Conservation (phyloP, 2,329 filamentous ascomycete genomes). For the Colletotrichum orbiculare region DNA sequence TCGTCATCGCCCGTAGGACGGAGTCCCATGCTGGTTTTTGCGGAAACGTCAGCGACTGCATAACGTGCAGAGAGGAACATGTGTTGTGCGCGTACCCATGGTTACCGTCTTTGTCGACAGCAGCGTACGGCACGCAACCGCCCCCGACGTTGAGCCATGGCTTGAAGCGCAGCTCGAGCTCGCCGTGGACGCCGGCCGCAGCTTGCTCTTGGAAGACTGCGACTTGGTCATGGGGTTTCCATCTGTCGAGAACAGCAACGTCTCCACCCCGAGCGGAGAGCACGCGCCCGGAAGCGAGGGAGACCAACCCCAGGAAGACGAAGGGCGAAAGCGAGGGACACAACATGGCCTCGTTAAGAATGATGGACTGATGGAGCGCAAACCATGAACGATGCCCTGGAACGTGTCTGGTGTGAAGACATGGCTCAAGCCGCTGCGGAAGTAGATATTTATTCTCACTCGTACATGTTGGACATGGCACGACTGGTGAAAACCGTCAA, state of each 20-base stretch:
- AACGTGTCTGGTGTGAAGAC: too few relatives aligned
- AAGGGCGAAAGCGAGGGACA: constrained; percentile 5
- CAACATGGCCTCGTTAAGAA: background rate
- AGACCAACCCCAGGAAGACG: background rate
- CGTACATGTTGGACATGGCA: too few relatives aligned
- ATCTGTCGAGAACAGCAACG: background rate
- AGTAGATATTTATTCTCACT: too few relatives aligned
- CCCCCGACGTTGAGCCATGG: background rate
- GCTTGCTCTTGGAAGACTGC: background rate
- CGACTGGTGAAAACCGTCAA: too few relatives aligned
- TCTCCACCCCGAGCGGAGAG: background rate
- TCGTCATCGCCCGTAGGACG: background rate
- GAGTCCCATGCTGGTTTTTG: background rate
- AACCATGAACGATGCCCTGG: too few relatives aligned
- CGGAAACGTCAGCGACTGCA: background rate
- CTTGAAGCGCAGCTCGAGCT: constrained; percentile 13
- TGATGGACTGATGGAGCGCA: too few relatives aligned
- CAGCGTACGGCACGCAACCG: constrained; percentile 12
- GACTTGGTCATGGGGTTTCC: background rate
- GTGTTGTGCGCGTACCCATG: background rate
- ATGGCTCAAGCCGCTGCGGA: too few relatives aligned
- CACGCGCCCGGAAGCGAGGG: background rate
- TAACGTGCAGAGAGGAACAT: background rate
- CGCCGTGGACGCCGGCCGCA: background rate
- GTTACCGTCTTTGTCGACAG: constrained; percentile 12